Evolutionary conservation across 2,329 filamentous ascomycete genomes (phyloP).

Genomic region (Arthroderma uncinatum): DNA sequence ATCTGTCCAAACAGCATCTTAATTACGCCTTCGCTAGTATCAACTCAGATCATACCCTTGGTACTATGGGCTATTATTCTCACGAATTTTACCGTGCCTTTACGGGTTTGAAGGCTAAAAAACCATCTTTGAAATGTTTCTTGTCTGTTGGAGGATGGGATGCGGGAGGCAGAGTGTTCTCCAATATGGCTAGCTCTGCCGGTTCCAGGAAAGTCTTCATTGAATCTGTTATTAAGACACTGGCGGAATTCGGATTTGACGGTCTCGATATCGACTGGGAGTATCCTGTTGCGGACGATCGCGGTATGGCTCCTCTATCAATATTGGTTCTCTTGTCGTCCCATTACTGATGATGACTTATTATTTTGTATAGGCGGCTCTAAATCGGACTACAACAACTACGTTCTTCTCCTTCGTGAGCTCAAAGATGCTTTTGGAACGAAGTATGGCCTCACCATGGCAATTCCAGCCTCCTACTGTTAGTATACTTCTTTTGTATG

Average conservation of each 20-base stretch:
- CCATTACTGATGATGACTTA: background rate
- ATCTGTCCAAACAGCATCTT: conserved; percentile 18
- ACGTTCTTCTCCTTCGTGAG: conserved; percentile 10
- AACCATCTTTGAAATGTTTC: conserved; percentile 9
- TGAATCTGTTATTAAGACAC: conserved; percentile 7
- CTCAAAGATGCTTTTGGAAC: conserved; percentile 5
- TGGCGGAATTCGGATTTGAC: conserved; percentile 11
- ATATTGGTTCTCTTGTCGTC: background rate
- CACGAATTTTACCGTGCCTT: conserved; percentile 5
- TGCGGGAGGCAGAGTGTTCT: conserved; percentile 14
- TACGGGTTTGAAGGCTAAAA: conserved; percentile 5
- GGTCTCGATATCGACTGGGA: conserved; percentile 17
- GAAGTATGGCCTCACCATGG: conserved; percentile 10
- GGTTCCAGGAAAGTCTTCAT: conserved; percentile 11
- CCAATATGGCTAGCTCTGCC: conserved; percentile 15
- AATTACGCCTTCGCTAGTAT: conserved; percentile 30
- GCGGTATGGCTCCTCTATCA: conserved; percentile 15
- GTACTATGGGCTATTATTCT: conserved; percentile 2
- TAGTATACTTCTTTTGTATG: background rate
- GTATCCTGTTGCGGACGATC: conserved; percentile 26
- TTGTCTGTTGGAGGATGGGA: conserved; percentile 11
- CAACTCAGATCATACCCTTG: background rate
- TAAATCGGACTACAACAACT: conserved; percentile 9
- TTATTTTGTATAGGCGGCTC: conserved; percentile 20
- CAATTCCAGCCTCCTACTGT: conserved; percentile 12